A percentile compares a stretch with the other conserved stretches of the same genome.
Conservation (phyloP, 176 grass and related monocot genomes). For the Avena insularis region DNA sequence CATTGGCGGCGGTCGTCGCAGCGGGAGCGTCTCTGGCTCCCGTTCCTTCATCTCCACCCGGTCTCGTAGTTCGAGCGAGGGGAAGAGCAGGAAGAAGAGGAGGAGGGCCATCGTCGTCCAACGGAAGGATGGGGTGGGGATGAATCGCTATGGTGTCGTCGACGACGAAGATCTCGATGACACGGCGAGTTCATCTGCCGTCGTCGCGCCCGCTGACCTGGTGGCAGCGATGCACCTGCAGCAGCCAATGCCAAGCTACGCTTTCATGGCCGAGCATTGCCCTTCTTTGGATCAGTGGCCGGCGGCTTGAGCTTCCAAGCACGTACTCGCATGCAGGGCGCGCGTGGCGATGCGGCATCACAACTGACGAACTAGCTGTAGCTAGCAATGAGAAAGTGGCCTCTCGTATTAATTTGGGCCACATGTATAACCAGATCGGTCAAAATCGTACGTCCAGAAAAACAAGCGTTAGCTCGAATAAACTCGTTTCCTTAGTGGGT, state of each 20-base stretch:
- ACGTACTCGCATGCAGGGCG: background rate
- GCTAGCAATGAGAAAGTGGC: background rate
- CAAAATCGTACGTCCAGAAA: background rate
- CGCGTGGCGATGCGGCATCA: slow-evolving; percentile 9
- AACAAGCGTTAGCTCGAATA: too few relatives aligned
- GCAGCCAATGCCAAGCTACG: background rate
- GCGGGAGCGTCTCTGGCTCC: background rate
- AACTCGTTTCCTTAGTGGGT: too few relatives aligned
- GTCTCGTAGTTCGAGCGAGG: background rate
- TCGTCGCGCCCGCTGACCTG: background rate
- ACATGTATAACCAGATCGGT: background rate
- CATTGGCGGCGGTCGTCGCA: background rate
- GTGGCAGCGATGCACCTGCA: background rate
- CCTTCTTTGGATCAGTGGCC: slow-evolving; percentile 7
- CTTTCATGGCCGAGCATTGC: background rate
- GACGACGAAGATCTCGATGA: slow-evolving; percentile 42
- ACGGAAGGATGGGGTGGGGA: background rate
- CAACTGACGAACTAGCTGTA: background rate
- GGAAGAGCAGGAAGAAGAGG: background rate
- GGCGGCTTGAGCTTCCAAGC: background rate
- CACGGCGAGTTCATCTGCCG: slow-evolving; percentile 46
- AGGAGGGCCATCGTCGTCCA: background rate
- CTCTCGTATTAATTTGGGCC: background rate
- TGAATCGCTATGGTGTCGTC: background rate
- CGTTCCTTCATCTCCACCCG: background rate